These are phyloP conservation scores for Tylopilus sp. DNA, from an alignment of 768 basidiomycete genomes.

Conservation along the genomic window DNA sequence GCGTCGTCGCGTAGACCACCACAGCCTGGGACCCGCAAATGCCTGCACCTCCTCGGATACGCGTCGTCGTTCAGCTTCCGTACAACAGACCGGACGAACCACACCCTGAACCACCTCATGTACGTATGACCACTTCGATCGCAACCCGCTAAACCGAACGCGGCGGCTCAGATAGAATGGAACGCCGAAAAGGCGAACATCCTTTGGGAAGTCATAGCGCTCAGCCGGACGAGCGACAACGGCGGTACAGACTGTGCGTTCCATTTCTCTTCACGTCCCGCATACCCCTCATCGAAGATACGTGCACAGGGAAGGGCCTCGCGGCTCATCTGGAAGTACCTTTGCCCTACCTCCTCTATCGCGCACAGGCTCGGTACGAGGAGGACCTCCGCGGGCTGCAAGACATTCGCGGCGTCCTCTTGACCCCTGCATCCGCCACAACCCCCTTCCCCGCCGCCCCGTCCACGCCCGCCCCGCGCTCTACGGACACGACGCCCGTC, in stretches of 20 bases:
- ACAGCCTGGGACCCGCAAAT: constrained; percentile 10
- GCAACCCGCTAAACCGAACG: constrained; percentile 5
- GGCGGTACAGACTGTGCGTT: constrained; percentile 79
- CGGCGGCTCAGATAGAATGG: constrained; percentile 70
- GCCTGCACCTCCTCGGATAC: constrained; percentile 39
- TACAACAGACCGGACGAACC: constrained; percentile 74
- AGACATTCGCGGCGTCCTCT: constrained; percentile 60
- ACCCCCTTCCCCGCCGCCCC: constrained; percentile 26
- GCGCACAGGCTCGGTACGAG: constrained; percentile 80
- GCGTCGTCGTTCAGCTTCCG: constrained; percentile 78
- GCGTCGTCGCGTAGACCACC: background rate
- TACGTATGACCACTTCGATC: constrained; percentile 35
- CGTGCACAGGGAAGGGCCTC: constrained; percentile 70
- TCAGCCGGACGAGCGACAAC: constrained; percentile 68
- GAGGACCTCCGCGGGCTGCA: constrained; percentile 80
- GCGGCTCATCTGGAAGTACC: constrained; percentile 79
- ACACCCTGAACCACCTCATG: constrained; percentile 61
- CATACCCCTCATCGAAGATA: background rate
- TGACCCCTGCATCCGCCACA: constrained; percentile 39
- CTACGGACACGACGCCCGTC: constrained; percentile 15
- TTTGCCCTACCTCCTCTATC: constrained; percentile 79
- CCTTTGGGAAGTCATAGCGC: constrained; percentile 84
- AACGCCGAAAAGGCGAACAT: constrained; percentile 78
- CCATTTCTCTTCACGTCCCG: background rate
- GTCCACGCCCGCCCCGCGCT: constrained; percentile 11